phyloP scores from a whole-genome alignment of 805 yeast genomes.

The Sugiyamaella chiloensis region DNA sequence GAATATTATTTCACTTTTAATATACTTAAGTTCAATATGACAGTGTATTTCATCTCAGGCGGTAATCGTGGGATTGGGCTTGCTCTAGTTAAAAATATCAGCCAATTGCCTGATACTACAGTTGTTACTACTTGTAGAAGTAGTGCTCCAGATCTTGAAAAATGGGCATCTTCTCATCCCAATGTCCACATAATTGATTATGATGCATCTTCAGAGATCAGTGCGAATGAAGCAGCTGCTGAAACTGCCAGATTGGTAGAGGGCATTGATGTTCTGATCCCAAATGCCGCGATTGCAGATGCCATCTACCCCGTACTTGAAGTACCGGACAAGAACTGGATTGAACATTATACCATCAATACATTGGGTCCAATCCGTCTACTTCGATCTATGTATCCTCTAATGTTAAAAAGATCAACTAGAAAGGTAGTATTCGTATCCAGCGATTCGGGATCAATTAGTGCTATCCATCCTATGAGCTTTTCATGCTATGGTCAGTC shows the following conservation, averaged over 20 bases:
- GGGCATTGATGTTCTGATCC: constrained; percentile 30
- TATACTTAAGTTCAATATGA: constrained; percentile 9
- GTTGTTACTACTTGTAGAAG: constrained; percentile 26
- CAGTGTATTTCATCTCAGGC: constrained; percentile 36
- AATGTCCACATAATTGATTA: constrained; percentile 30
- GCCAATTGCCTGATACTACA: constrained; percentile 25
- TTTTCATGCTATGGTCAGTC: constrained; percentile 37
- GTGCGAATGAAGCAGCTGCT: constrained; percentile 19
- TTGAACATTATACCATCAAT: constrained; percentile 27
- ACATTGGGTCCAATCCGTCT: constrained; percentile 28
- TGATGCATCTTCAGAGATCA: constrained; percentile 20
- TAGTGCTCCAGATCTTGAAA: constrained; percentile 17
- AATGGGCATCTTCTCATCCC: constrained; percentile 10
- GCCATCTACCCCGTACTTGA: constrained; percentile 11
- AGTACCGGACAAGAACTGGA: constrained; percentile 14
- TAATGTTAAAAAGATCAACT: constrained; percentile 23
- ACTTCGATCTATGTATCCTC: constrained; percentile 27
- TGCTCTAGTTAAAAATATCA: constrained; percentile 32
- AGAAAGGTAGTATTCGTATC: constrained; percentile 33
- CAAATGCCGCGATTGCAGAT: constrained; percentile 30
- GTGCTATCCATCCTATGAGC: constrained; percentile 18
- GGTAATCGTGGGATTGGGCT: constrained; percentile 37
- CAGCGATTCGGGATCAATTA: constrained; percentile 30
- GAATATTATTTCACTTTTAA: background rate
- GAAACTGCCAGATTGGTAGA: constrained; percentile 19